Base-by-base conservation (phyloP, 2,329 filamentous ascomycete species). In the Blastomyces parvus region DNA sequence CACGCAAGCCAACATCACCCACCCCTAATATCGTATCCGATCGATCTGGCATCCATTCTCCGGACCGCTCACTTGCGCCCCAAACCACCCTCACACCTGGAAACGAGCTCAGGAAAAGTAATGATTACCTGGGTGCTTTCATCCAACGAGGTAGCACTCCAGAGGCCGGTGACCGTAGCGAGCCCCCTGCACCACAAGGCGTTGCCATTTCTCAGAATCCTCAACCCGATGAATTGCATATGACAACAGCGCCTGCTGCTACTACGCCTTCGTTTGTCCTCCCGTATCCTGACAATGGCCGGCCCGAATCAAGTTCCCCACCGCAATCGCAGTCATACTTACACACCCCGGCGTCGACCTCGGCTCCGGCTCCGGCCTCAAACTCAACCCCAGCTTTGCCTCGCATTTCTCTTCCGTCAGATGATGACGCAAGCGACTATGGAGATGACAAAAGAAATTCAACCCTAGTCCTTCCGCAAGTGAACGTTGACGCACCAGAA, bases 401-500 rank as follows among this genome's bases (percentile, higher is more conserved):
- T 46, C 69, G 74, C 36, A 76, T 76, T 57, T 76, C 74, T 40
- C 68, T 76, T 59, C 72, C 75, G 42, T 76, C 79, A 59, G 76
- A 80, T 64, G 82, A 83, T 72, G 77, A 78, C 57, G 79, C 78
- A 11, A 82, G 81, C 68, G 77, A 83, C 59, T 84, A 84, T 70
- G 83, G 82, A 19, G 82, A 84, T 69, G 79, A 79, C 7, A 46
- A 52, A 55, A 80, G 82, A 72, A 79, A 80, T 67, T 71, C 81
- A 64, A 77, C 82, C 64, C 69, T 79, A 65, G 73, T 76, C 60
- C 75, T 79, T 40, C 77, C 73, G 8, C 69, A 71, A 27, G 69
- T 74, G 53, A 74, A 74, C 60, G 61, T 76, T 52, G 65, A 71
- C 42, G 64, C 65, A 17, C 61, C 65, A 13, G 64, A 69, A 46